These are phyloP conservation scores for Aspergillus flavus DNA, from an alignment of 2,329 filamentous ascomycete species.

Conservation along the genomic window DNA sequence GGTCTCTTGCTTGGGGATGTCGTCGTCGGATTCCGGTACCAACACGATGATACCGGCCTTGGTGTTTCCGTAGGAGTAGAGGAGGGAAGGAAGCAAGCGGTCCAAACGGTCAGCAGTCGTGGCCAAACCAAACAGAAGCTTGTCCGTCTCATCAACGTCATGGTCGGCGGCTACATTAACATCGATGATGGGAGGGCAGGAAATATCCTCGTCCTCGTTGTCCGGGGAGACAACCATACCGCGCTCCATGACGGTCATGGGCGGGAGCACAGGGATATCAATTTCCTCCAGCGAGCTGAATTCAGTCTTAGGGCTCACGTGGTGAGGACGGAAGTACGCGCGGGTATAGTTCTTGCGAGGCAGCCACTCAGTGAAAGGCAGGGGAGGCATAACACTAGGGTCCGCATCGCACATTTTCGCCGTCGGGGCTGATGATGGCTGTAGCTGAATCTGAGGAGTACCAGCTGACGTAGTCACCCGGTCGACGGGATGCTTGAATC, in stretches of 20 bases:
- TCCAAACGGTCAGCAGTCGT: constrained; percentile 48
- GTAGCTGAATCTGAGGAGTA: constrained; percentile 27
- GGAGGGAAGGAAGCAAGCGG: constrained; percentile 42
- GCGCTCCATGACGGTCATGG: constrained; percentile 42
- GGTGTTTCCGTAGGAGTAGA: constrained; percentile 46
- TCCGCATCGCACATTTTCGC: constrained; percentile 38
- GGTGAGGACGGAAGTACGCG: constrained; percentile 43
- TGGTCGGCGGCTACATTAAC: constrained; percentile 44
- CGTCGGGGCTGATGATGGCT: constrained; percentile 19
- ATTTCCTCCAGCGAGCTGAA: constrained; percentile 44
- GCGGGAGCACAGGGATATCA: constrained; percentile 40
- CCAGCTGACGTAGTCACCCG: constrained; percentile 22
- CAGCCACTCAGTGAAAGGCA: constrained; percentile 46
- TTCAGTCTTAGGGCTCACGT: constrained; percentile 38
- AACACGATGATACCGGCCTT: constrained; percentile 45
- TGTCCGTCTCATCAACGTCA: constrained; percentile 43
- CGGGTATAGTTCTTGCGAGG: constrained; percentile 48
- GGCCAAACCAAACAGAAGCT: constrained; percentile 46
- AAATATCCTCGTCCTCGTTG: constrained; percentile 34
- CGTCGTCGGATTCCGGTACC: constrained; percentile 44
- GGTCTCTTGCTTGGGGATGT: constrained; percentile 42
- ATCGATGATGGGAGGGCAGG: constrained; percentile 44
- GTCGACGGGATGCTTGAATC: constrained; percentile 41
- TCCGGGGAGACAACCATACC: constrained; percentile 40
- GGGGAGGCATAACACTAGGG: constrained; percentile 35